Base-by-base conservation (phyloP, 2,329 filamentous ascomycete species). In the Phialophora expanda region DNA sequence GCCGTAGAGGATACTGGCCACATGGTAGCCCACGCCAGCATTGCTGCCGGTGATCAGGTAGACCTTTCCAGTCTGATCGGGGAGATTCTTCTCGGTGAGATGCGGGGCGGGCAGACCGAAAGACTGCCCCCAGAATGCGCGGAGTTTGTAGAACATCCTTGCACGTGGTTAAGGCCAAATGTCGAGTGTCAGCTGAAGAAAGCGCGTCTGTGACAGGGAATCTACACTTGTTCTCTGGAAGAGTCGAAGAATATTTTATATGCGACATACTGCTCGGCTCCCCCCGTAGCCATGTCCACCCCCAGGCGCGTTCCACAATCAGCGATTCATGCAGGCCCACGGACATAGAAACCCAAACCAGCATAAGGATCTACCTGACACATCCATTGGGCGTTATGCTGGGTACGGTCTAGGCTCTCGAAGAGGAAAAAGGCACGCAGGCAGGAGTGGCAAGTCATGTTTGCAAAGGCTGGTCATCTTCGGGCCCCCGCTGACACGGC, bases 1-100 rank as follows among this genome's bases (percentile, higher is more conserved):
- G 28, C 70, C 67, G 70, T 80, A 82, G 44, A 82, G 78, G 48
- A 81, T 77, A 28, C 73, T 70, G 14, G 75, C 74, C 0, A 81
- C 70, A 44, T 79, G 76, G 61, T 78, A 75, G 61, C 80, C 80
- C 3, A 82, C 70, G 3, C 80, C 80, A 48, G 74, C 74, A 58
- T 74, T 71, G 34, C 74, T 71, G 12, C 78, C 79, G 2, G 79
- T 80, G 4, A 80, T 75, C 24, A 80, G 74, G 70, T 74, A 77
- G 67, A 70, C 70, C 51, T 65, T 69, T 56, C 68, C 67, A 4
- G 55, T 62, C 57, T 70, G 70, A 34, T 69, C 66, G 8, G 70
- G 68, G 30, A 71, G 68, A 56, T 66, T 71, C 24, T 67, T 66
- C 60, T 69, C 69, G 2, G 66, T 70, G 17, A 70, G 58, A 5